Conservation (phyloP, 345 rosid species). For the Sapria himalayana region DNA sequence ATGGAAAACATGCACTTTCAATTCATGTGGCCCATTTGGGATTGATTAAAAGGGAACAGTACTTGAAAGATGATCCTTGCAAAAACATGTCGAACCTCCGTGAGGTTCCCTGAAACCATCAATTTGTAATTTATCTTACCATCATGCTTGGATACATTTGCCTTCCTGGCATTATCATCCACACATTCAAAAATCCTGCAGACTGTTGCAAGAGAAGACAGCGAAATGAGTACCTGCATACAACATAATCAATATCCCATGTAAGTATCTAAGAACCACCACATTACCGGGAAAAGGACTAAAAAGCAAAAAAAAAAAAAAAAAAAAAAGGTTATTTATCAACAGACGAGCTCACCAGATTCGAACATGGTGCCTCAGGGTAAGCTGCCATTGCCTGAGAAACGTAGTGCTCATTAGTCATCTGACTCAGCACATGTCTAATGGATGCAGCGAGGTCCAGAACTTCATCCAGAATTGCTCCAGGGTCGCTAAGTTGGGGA, state of each 20-base stretch:
- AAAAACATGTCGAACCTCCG: conserved; percentile 43
- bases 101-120: conserved; percentile 29
- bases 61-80: conserved; percentile 82
- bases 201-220: conserved; percentile 22
- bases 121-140: conserved; percentile 31
- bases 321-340: neutral
- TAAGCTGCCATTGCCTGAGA: conserved; percentile 30
- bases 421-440: conserved; percentile 21
- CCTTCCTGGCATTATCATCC: conserved; percentile 15
- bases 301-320: neutral
- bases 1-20: too few species aligned
- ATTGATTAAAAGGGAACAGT: conserved; percentile 29
- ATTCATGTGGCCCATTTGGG: too few species aligned
- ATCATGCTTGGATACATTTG: conserved; percentile 29
- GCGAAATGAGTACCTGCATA: conserved; percentile 56
- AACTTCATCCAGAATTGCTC: conserved; percentile 26
- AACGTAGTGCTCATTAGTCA: conserved; percentile 44
- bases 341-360: conserved; percentile 34
- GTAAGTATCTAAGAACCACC: too few species aligned
- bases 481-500: conserved; percentile 8
- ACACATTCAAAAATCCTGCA: conserved; percentile 41
- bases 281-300: neutral
- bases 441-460: conserved; percentile 40
- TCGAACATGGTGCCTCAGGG: conserved; percentile 53
- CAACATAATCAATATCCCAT: too few species aligned